Percentiles rank a stretch among this genome's conserved stretches.
phyloP scores from a whole-genome alignment of 345 rosid species.

The Diplotaxis tenuifolia region DNA sequence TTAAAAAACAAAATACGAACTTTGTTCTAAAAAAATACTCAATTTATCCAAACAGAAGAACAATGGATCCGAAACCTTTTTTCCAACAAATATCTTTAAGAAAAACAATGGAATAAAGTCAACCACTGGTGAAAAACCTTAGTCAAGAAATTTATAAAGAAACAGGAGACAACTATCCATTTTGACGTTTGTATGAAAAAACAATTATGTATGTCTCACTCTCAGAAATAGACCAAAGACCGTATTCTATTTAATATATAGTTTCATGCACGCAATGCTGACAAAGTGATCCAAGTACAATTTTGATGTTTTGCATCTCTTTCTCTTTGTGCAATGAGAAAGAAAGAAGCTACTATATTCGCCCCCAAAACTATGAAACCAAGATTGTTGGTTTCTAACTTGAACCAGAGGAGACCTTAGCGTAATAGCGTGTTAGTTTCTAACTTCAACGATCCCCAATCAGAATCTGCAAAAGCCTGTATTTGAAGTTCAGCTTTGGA shows the following conservation, averaged over 20 bases:
- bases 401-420: not conserved
- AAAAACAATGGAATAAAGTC: not conserved
- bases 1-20: not conserved
- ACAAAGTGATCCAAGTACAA: conserved; percentile 27
- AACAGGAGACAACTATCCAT: not conserved
- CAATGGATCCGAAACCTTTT: not conserved
- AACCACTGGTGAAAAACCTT: conserved; percentile 18
- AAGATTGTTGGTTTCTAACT: not conserved
- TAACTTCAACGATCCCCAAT: too few relatives aligned
- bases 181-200: too few relatives aligned
- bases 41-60: not conserved
- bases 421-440: too few relatives aligned
- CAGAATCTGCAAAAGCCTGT: too few relatives aligned
- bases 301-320: conserved; percentile 37
- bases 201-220: conserved; percentile 4
- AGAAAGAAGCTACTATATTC: not conserved
- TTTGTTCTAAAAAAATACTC: not conserved
- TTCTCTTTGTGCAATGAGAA: conserved; percentile 25
- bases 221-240: conserved; percentile 25
- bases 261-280: conserved; percentile 29
- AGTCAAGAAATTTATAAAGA: conserved; percentile 9
- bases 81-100: not conserved
- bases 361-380: not conserved
- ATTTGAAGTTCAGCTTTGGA: too few relatives aligned
- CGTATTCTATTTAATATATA: not conserved